Evolutionary conservation across 441 rosid genomes (phyloP), one percentile per base, ranked within the genome.

Genomic region (Eruca vesicaria): DNA sequence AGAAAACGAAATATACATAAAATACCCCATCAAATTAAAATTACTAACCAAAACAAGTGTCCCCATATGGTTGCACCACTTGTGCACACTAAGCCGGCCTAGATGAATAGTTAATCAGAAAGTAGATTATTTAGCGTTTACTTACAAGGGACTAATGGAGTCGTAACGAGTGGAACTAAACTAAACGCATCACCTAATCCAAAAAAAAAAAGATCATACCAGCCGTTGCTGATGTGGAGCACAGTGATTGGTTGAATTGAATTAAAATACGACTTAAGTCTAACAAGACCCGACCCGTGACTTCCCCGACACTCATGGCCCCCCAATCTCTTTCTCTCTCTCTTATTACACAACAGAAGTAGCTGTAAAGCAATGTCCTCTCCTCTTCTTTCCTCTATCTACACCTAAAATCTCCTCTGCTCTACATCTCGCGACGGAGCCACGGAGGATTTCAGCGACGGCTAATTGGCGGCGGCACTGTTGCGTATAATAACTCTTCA

Each of bases 331-430:
- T 38, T 38, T 38, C 45, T 33, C 75, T 56, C 70, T 68, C 36
- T 58, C 62, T 57, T 32, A 41, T 21, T 66, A 78, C 59, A 55
- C 8, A 76, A 32, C 69, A 20, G 75, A 75, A 84, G 88, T 83
- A 32, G 89, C 90, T 89, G 85, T 74, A 89, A 90, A 83, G 92
- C 90, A 85, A 84, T 77, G 76, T 33, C 76, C 52, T 80, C 65
- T 43, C 50, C 14, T 63, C 50, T 43, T 63, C 60, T 72, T 50
- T 72, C 62, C 68, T 58, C 72, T 52, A 31, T 58, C 41, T 67
- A 1, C 66, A 74, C 55, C 77, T 16, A 52, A 63, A 78, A 35
- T 19, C 21, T 66, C 67, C 33, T 71, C 5, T 68, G 41, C 79
- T 71, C 53, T 53, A 18, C 83, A 73, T 66, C 88, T 81, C 78